Conservation (phyloP, 108 stramenopile species). For the Phaeodactylum tricornutum region DNA sequence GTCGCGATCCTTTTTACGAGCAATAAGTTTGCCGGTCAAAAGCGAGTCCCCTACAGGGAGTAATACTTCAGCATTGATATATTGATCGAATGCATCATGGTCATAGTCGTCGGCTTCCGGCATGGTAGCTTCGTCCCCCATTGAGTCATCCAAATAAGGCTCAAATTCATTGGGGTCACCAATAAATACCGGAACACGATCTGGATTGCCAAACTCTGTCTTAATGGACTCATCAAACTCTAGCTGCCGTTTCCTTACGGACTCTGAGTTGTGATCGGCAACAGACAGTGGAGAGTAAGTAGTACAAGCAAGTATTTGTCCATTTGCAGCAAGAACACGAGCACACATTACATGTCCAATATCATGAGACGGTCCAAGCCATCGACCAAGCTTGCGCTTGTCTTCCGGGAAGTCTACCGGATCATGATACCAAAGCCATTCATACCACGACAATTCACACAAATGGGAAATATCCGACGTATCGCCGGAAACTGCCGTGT, state of each 20-base stretch:
- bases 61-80: conserved; percentile 7
- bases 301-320: conserved; percentile 2
- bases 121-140: neutral
- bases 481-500: conserved; percentile 12
- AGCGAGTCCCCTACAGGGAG: conserved; percentile 12
- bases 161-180: conserved; percentile 1
- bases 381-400: conserved; percentile 9
- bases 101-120: conserved; percentile 9
- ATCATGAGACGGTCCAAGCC: conserved; percentile 15
- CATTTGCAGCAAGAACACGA: conserved; percentile 10
- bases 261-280: neutral
- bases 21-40: conserved; percentile 11
- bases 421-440: conserved; percentile 17
- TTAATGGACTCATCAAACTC: conserved; percentile 1
- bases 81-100: conserved; percentile 10
- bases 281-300: neutral
- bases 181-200: too few species aligned
- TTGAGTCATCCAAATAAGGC: conserved; percentile 3
- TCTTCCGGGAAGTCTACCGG: neutral
- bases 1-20: conserved; percentile 15
- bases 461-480: conserved; percentile 32
- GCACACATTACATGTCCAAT: conserved; percentile 8
- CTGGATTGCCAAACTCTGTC: neutral
- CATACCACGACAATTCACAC: conserved; percentile 22
- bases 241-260: too few species aligned